These are phyloP conservation scores for Hansenula anomala DNA, from an alignment of 1,139 yeast genomes.

Conservation along the genomic window DNA sequence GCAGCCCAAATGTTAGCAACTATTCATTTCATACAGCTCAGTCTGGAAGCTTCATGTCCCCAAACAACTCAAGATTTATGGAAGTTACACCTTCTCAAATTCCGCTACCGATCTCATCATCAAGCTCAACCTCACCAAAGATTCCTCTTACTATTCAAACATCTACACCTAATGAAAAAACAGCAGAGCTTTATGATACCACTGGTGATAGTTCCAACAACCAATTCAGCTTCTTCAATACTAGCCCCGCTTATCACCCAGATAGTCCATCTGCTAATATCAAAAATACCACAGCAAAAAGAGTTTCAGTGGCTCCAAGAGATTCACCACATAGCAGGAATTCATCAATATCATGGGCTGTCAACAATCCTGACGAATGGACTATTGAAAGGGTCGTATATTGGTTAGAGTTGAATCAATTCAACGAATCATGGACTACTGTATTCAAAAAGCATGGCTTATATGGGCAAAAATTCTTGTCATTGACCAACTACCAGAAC, in stretches of 20 bases:
- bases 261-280: constrained; percentile 7
- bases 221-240: constrained; percentile 21
- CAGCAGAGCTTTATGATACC: not conserved
- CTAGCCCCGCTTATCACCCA: constrained; percentile 14
- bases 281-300: constrained; percentile 3
- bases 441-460: constrained; percentile 57
- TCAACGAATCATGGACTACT: constrained; percentile 69
- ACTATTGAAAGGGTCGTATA: constrained; percentile 54
- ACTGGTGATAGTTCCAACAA: not conserved
- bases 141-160: constrained; percentile 15
- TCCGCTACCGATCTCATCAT: not conserved
- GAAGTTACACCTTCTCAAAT: constrained; percentile 5
- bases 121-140: constrained; percentile 10
- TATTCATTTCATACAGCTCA: constrained; percentile 18
- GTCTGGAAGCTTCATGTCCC: constrained; percentile 7
- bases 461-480: constrained; percentile 60
- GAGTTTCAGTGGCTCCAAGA: constrained; percentile 9
- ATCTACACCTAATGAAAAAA: constrained; percentile 17
- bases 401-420: constrained; percentile 67
- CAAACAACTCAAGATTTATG: constrained; percentile 1
- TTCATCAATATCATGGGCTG: constrained; percentile 35
- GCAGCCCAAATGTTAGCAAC: not conserved
- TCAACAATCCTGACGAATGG: constrained; percentile 55
- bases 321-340: constrained; percentile 28
- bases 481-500: constrained; percentile 63